Evolutionary conservation across 768 basidiomycete species (phyloP).

Genomic region (Leccinum boreale): DNA sequence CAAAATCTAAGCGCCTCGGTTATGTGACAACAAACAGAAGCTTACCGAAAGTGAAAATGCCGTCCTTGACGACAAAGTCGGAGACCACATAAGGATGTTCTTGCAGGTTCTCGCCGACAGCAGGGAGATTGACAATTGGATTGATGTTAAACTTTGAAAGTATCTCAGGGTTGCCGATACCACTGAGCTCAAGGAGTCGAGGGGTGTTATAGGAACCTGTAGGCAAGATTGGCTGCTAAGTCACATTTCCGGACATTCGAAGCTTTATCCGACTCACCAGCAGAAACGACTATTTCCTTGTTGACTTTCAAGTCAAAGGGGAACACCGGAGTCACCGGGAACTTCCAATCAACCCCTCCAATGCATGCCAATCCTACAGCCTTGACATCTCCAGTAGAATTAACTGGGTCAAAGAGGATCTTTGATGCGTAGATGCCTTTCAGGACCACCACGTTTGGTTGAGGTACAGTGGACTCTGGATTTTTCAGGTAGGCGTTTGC

Average conservation of each 20-base stretch:
- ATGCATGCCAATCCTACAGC: conserved; percentile 12
- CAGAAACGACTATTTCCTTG: conserved; percentile 7
- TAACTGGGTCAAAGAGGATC: conserved; percentile 7
- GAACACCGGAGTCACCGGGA: neutral
- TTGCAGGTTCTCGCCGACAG: conserved; percentile 20
- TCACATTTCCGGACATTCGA: neutral
- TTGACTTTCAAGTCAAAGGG: neutral
- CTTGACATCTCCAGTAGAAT: neutral
- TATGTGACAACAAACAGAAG: neutral
- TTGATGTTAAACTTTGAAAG: conserved; percentile 12
- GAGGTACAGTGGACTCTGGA: conserved; percentile 7
- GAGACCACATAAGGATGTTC: conserved; percentile 11
- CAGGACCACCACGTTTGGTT: conserved; percentile 9
- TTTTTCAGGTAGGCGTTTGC: conserved; percentile 15
- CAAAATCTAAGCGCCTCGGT: neutral
- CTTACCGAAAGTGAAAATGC: conserved; percentile 14
- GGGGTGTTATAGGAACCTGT: conserved; percentile 17
- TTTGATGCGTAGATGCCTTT: conserved; percentile 8
- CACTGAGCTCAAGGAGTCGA: conserved; percentile 19
- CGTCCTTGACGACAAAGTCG: conserved; percentile 14
- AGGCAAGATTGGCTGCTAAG: neutral
- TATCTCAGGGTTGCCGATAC: conserved; percentile 12
- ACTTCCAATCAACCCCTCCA: conserved; percentile 11
- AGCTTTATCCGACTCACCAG: neutral
- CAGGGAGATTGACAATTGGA: conserved; percentile 10